A percentile compares a stretch with the other conserved stretches of the same genome.
phyloP scores from a whole-genome alignment of 371 early-diverging fungal genomes.

The Phascolomyces articulosus region DNA sequence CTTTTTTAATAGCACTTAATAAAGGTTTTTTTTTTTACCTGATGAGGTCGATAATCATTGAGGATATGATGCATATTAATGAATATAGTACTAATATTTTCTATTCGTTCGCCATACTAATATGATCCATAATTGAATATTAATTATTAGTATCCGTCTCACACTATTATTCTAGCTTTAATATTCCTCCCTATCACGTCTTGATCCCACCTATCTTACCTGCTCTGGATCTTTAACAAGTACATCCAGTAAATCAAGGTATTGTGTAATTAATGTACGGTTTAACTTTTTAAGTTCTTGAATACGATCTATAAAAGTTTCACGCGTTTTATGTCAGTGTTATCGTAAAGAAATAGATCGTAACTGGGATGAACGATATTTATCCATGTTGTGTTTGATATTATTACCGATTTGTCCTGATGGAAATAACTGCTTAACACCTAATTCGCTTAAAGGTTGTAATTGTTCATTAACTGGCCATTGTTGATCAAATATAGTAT shows the following conservation, averaged over 20 bases:
- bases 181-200: too few species aligned
- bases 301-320: constrained; percentile 69
- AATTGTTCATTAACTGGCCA: constrained; percentile 72
- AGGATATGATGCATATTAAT: constrained; percentile 78
- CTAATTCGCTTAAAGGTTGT: constrained; percentile 65
- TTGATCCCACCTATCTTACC: too few species aligned
- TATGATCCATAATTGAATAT: too few species aligned
- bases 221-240: constrained; percentile 59
- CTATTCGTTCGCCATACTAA: constrained; percentile 61
- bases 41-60: constrained; percentile 75
- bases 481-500: constrained; percentile 71
- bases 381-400: too few species aligned
- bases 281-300: constrained; percentile 77
- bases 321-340: constrained; percentile 63
- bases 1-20: too few species aligned
- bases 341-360: too few species aligned
- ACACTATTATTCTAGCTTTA: too few species aligned
- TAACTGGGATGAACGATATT: too few species aligned
- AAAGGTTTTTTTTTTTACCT: too few species aligned
- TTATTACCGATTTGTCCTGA: constrained; percentile 52
- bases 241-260: constrained; percentile 61
- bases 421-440: constrained; percentile 70
- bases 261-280: constrained; percentile 73
- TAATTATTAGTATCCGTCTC: too few species aligned
- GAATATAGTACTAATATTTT: constrained; percentile 68